Percentiles rank a stretch among this genome's conserved stretches.
Conservation (phyloP, 2,329 filamentous ascomycete genomes). For the Nemania sp. region DNA sequence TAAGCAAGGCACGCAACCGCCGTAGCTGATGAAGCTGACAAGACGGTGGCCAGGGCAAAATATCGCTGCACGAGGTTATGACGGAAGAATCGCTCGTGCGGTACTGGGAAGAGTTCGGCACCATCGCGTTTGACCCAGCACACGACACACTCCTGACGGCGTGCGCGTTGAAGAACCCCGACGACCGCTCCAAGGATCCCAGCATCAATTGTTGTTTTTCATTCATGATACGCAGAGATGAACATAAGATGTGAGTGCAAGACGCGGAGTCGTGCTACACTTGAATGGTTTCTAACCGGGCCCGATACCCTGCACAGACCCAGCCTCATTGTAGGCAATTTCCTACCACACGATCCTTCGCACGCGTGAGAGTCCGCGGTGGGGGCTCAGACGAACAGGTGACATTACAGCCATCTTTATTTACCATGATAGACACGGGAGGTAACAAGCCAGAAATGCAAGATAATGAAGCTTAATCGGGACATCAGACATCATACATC, state of each 20-base stretch:
- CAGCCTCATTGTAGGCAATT: conserved; percentile 94
- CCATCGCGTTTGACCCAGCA: conserved; percentile 90
- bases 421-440: neutral
- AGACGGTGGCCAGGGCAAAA: conserved; percentile 70
- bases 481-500: neutral
- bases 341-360: conserved; percentile 79
- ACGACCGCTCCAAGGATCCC: conserved; percentile 68
- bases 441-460: neutral
- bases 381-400: neutral
- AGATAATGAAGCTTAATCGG: neutral
- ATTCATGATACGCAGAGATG: conserved; percentile 92
- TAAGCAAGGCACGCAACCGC: conserved; percentile 52
- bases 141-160: conserved; percentile 96
- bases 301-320: conserved; percentile 60
- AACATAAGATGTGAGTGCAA: conserved; percentile 85
- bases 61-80: conserved; percentile 93
- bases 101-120: conserved; percentile 99
- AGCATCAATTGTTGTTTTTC: conserved; percentile 95
- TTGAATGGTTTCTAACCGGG: conserved; percentile 40
- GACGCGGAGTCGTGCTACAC: neutral
- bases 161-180: conserved; percentile 85
- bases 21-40: conserved; percentile 10
- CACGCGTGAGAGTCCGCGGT: conserved; percentile 40
- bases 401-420: conserved; percentile 5
- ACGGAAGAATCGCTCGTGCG: conserved; percentile 93